Evolutionary conservation across 306 rosid species (phyloP).

Genomic region (Hylodesmum podocarpum): DNA sequence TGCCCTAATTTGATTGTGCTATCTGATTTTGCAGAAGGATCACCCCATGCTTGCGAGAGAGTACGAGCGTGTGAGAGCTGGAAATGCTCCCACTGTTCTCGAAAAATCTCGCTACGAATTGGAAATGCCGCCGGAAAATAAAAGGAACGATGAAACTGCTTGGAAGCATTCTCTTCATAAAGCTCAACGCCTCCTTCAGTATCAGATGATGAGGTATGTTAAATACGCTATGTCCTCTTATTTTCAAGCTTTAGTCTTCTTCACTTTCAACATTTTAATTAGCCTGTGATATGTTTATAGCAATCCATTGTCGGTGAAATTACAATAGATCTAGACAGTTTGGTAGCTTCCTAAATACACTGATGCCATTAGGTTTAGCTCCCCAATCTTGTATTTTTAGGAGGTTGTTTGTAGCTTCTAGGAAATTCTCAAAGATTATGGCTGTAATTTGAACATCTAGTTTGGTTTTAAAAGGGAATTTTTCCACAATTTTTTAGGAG

Average conservation of each 20-base stretch:
- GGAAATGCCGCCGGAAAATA: slow-evolving; percentile 57
- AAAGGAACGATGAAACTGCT: slow-evolving; percentile 81
- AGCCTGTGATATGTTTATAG: background rate
- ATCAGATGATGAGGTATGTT: slow-evolving; percentile 62
- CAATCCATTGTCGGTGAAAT: background rate
- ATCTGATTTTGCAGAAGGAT: slow-evolving; percentile 50
- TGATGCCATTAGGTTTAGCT: background rate
- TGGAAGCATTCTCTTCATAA: slow-evolving; percentile 80
- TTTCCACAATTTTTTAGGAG: background rate
- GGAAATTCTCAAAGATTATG: background rate
- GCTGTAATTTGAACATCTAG: background rate
- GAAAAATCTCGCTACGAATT: slow-evolving; percentile 70
- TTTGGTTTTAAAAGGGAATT: background rate
- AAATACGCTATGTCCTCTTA: background rate
- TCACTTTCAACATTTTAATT: background rate
- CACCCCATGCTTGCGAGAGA: slow-evolving; percentile 90
- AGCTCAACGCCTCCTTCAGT: slow-evolving; percentile 73
- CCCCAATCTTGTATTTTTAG: background rate
- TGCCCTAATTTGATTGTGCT: background rate
- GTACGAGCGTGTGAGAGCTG: slow-evolving; percentile 90
- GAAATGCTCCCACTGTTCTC: slow-evolving; percentile 76
- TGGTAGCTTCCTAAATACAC: background rate
- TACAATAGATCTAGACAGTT: background rate
- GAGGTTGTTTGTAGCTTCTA: background rate
- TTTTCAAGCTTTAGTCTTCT: background rate